Base-by-base conservation (phyloP, 2,329 filamentous ascomycete genomes). In the Calonectria henricotiae region DNA sequence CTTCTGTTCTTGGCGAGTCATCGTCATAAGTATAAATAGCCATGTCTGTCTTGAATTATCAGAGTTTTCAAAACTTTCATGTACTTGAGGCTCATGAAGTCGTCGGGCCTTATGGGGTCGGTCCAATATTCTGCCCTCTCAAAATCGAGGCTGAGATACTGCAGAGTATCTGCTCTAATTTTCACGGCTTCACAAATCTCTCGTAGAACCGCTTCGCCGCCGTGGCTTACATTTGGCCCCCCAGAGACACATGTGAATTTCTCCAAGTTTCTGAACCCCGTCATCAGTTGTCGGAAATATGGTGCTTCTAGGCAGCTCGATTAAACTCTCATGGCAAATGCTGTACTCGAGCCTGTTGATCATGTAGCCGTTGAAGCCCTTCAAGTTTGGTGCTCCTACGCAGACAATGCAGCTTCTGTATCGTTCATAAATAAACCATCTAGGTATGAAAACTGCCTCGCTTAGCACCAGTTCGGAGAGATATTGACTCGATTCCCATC, bases 341-440 rank as follows among this genome's bases (percentile, higher is more conserved):
- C 27, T 39, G 7, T n/a, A 25, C 5, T 27, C 27, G 4, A 61
- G 37, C 2, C 20, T 12, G 1, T 20, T 13, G 13, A 69, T 11
- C 44, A 46, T 54, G 49, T 25, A 15, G 1, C 67, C 54, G 4
- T 54, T 23, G 37, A 69, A 62, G 6, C 2, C 4, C 2, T 35
- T 17, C 37, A 69, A 20, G 27, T 54, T 54, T 17, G 67, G 62
- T 7, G 67, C 67, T 6, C 44, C 67, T 8, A 41, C 25, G 67
- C 62, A 17, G 46, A 17, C 37, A 69, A 30, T 3, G 67, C 67
- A 25, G 7, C 39, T 23, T 55, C 39, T 1, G 62, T 54, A 4
- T 51, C 12, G 4, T 4, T 46, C 15, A 37, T 5, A 20, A 66
- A 66, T 7, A 23, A 17, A 0, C 44, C 37, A 20, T 55, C 46